Evolutionary conservation across 768 basidiomycete species (phyloP), one percentile per base, ranked within the genome.

Genomic region (Brasilioporus rufonigricans): DNA sequence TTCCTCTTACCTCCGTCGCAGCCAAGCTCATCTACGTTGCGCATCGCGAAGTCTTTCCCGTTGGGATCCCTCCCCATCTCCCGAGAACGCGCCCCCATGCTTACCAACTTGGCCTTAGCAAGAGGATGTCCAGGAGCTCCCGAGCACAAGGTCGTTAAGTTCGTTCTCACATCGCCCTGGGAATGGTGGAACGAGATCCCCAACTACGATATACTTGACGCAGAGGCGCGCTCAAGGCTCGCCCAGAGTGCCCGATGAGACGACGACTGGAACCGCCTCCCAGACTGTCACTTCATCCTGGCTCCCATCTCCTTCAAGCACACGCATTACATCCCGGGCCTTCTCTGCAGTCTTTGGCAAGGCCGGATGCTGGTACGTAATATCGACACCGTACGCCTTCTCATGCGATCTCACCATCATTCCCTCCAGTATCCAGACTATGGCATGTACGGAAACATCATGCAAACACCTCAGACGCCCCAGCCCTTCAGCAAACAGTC

Each of bases 21-120:
- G 88, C 88, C 0, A 84, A 81, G 36, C 75, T 88, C 10, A 65
- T 87, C 32, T 89, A 80, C 71, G 77, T 86, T 45, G 74, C 84
- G 10, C 79, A 83, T 19, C 73, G 80, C 26, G 85, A 89, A 57
- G 59, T 77, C 8, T 61, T 69, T 3, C 73, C 77, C 0, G 74
- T 86, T 55, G 62, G 52, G 10, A 62, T 81, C 32, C 80, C 82
- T 3, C 65, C 70, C 0, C 67, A 70, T 9, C 73, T 74, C 21
- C 63, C 70, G 1, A 59, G 66, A 39, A 73, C 71, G 21, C 70
- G 71, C 36, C 63, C 59, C 1, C 64, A 73, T 3, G 73, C 70
- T 2, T 40, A 58, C 6, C 63, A 66, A 19, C 60, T 67, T 23
- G 50, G 69, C 0, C 51, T 63, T 18, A 60, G 0, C 78, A 79